Conservation (phyloP, 2,329 filamentous ascomycete genomes). For the Cladosporium oxysporum region DNA sequence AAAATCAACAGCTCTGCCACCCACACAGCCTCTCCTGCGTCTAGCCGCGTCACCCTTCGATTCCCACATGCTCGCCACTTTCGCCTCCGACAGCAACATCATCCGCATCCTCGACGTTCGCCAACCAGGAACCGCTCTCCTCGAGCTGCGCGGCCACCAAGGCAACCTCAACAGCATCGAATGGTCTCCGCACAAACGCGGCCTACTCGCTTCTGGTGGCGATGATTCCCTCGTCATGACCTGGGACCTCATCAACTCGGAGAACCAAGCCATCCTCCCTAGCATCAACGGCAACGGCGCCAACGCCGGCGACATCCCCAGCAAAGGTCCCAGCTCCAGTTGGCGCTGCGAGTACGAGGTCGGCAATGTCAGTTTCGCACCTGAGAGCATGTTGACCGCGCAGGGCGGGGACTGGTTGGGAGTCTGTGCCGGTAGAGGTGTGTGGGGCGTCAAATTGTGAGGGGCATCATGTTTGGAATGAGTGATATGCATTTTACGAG, state of each 20-base stretch:
- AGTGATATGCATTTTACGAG: background rate
- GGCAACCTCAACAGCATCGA: constrained; percentile 89
- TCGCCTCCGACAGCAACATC: constrained; percentile 87
- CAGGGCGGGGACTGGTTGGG: constrained; percentile 83
- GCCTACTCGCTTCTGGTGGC: constrained; percentile 84
- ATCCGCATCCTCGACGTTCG: constrained; percentile 95
- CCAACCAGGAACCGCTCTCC: constrained; percentile 89
- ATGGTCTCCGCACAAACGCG: constrained; percentile 86
- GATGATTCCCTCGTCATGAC: constrained; percentile 90
- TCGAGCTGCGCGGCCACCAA: constrained; percentile 87
- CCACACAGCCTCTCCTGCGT: constrained; percentile 68
- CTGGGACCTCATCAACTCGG: constrained; percentile 83
- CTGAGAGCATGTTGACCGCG: constrained; percentile 64
- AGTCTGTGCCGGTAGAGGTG: constrained; percentile 75
- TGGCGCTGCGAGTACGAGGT: constrained; percentile 90
- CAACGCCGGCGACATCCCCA: constrained; percentile 18
- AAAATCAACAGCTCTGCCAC: constrained; percentile 65
- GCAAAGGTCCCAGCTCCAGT: constrained; percentile 67
- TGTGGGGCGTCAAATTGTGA: constrained; percentile 71
- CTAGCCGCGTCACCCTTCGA: constrained; percentile 92
- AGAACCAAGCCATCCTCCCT: constrained; percentile 42
- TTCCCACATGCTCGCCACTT: constrained; percentile 92
- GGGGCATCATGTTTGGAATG: background rate
- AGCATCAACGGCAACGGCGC: constrained; percentile 33
- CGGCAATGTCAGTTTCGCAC: constrained; percentile 82